phyloP scores from a whole-genome alignment of 345 rosid species.

The Melastoma malabathricum region DNA sequence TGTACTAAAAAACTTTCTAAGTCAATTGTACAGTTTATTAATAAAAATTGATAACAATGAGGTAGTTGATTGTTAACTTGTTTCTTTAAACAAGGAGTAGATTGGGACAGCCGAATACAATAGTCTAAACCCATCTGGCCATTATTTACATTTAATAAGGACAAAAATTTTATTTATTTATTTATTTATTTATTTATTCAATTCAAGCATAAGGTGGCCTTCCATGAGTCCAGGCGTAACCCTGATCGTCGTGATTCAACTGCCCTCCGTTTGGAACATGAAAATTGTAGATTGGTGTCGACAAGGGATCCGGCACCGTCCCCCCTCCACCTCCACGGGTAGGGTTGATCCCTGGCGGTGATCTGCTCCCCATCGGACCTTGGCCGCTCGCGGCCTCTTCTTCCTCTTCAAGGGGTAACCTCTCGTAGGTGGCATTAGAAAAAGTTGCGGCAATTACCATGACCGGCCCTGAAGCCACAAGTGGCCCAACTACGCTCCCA shows the following conservation, averaged over 20 bases:
- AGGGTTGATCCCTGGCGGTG: slow-evolving; percentile 15
- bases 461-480: slow-evolving; percentile 45
- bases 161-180: background rate
- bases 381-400: slow-evolving; percentile 21
- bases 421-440: slow-evolving; percentile 48
- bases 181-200: background rate
- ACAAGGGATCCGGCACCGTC: slow-evolving; percentile 21
- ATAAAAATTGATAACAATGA: too few species aligned
- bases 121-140: too few species aligned
- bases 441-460: slow-evolving; percentile 49
- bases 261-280: slow-evolving; percentile 56
- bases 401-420: slow-evolving; percentile 44
- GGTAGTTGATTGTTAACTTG: too few species aligned
- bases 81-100: too few species aligned
- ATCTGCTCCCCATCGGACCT: slow-evolving; percentile 35
- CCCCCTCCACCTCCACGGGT: slow-evolving; percentile 16
- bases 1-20: too few species aligned
- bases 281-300: slow-evolving; percentile 27
- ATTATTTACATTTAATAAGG: too few species aligned
- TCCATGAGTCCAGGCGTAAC: slow-evolving; percentile 13
- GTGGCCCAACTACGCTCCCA: slow-evolving; percentile 43
- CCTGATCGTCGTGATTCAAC: slow-evolving; percentile 12
- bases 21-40: too few species aligned
- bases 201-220: slow-evolving; percentile 9
- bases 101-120: too few species aligned